phyloP scores from a whole-genome alignment of 129 eudicot species.

The Rutidosis leptorrhynchoides region DNA sequence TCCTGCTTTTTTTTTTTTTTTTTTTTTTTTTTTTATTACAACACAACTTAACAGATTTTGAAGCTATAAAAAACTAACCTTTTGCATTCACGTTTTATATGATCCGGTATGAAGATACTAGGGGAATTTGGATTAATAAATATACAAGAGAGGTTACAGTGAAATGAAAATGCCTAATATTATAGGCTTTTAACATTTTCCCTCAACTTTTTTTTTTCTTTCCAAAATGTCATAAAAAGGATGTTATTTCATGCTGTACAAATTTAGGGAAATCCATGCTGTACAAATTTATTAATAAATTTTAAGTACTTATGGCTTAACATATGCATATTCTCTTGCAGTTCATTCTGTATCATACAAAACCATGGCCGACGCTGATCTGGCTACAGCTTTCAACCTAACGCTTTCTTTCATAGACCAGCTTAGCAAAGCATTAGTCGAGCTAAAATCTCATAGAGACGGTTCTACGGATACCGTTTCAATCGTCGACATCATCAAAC shows the following conservation, averaged over 20 bases:
- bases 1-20: too few relatives aligned
- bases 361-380: conserved; percentile 39
- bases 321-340: conserved; percentile 26
- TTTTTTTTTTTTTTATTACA: conserved; percentile 30
- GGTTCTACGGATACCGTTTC: conserved; percentile 26
- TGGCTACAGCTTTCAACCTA: conserved; percentile 19
- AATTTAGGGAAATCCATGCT: too few relatives aligned
- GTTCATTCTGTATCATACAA: conserved; percentile 19
- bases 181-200: conserved; percentile 20
- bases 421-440: conserved; percentile 42
- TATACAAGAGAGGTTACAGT: conserved; percentile 15
- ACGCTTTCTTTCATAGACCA: conserved; percentile 41
- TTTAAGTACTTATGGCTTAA: conserved; percentile 8
- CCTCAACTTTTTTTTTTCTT: not conserved
- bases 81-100: conserved; percentile 7
- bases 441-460: conserved; percentile 40
- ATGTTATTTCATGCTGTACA: not conserved
- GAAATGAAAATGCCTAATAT: conserved; percentile 15
- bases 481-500: conserved; percentile 41
- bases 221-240: too few relatives aligned
- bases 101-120: conserved; percentile 7
- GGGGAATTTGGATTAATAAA: conserved; percentile 6
- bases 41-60: conserved; percentile 5
- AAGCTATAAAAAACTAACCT: not conserved
- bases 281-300: too few relatives aligned